A percentile compares a stretch with the other conserved stretches of the same genome.
phyloP scores from a whole-genome alignment of 257 asterid genomes.

The Plectranthus barbatus region DNA sequence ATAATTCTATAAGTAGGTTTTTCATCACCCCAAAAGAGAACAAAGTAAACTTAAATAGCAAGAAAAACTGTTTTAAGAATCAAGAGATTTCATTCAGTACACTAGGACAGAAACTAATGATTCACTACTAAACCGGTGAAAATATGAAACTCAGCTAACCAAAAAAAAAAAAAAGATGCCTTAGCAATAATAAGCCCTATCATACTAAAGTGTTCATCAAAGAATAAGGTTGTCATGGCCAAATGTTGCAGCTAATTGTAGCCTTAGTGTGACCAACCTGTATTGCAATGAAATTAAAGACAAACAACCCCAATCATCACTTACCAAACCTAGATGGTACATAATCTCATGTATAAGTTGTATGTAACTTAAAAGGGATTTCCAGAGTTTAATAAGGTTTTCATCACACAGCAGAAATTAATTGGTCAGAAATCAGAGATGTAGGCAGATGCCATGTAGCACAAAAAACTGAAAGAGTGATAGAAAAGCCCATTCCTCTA shows the following conservation, averaged over 20 bases:
- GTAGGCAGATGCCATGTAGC: neutral
- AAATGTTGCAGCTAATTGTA: neutral
- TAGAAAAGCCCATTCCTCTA: constrained; percentile 2
- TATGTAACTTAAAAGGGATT: neutral
- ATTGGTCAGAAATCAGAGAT: neutral
- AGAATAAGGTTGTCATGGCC: neutral
- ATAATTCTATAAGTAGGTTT: neutral
- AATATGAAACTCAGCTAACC: neutral
- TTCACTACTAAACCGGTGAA: neutral
- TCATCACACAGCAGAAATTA: neutral
- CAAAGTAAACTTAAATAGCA: neutral
- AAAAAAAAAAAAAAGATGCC: neutral
- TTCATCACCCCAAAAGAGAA: neutral
- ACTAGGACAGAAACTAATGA: neutral
- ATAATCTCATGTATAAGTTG: neutral
- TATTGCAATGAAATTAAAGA: neutral
- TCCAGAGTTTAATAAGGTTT: neutral
- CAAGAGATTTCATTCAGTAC: neutral
- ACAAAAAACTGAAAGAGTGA: neutral
- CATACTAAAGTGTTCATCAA: neutral
- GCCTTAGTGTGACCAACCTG: constrained; percentile 1
- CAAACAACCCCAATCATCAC: neutral
- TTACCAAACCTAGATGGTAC: neutral
- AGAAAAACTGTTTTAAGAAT: neutral
- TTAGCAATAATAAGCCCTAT: neutral